Evolutionary conservation across 495 filamentous ascomycete species (phyloP).

Genomic region (Evernia prunastri): DNA sequence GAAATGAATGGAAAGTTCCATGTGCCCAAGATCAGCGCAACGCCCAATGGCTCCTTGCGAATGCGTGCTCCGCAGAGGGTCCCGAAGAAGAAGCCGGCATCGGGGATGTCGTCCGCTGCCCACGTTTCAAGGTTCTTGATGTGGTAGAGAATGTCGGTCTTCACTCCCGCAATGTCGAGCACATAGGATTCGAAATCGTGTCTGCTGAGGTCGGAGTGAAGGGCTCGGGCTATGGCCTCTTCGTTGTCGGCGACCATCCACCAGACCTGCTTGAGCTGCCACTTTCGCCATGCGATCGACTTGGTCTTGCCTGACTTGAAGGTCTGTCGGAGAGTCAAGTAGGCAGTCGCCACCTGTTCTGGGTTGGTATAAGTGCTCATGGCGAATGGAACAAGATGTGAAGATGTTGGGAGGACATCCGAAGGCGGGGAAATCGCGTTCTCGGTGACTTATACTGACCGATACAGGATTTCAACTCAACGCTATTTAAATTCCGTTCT

Average conservation of each 20-base stretch:
- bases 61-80: slow-evolving; percentile 19
- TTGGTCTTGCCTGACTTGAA: slow-evolving; percentile 36
- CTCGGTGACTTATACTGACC: no score
- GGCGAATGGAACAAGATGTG: not conserved
- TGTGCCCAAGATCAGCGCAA: slow-evolving; percentile 33
- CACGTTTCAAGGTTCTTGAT: slow-evolving; percentile 22
- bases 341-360: slow-evolving; percentile 18
- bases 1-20: slow-evolving; percentile 38
- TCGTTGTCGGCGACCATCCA: slow-evolving; percentile 32
- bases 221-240: slow-evolving; percentile 15
- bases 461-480: no score
- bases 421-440: no score
- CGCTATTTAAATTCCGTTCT: no score
- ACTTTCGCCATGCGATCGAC: slow-evolving; percentile 37
- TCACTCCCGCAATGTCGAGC: slow-evolving; percentile 14
- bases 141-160: slow-evolving; percentile 19
- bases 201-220: slow-evolving; percentile 18
- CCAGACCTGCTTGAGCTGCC: slow-evolving; percentile 46
- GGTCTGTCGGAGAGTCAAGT: slow-evolving; percentile 28
- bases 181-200: slow-evolving; percentile 13
- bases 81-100: slow-evolving; percentile 24
- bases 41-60: slow-evolving; percentile 31
- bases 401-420: no score
- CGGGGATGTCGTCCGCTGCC: slow-evolving; percentile 20
- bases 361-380: slow-evolving; percentile 18